Conservation (phyloP, 768 basidiomycete genomes). For the Russula brevipes region DNA sequence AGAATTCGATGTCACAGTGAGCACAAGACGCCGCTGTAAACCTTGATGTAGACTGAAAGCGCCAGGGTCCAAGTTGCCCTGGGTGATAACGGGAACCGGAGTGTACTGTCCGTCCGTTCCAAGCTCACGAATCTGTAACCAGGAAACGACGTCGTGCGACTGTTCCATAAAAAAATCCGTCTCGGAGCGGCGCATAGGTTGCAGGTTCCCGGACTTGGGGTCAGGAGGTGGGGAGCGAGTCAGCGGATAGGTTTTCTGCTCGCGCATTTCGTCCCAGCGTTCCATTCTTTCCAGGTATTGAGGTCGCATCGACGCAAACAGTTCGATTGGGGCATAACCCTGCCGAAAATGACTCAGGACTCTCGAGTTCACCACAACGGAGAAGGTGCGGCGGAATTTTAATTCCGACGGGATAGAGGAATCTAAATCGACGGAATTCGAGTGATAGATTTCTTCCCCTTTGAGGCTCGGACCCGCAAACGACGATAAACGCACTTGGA, state of each 20-base stretch:
- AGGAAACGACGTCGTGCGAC: constrained; percentile 84
- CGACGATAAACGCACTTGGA: constrained; percentile 84
- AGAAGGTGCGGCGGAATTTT: constrained; percentile 78
- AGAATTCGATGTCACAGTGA: constrained; percentile 81
- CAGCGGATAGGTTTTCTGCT: constrained; percentile 50
- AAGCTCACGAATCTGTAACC: constrained; percentile 83
- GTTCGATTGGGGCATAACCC: constrained; percentile 82
- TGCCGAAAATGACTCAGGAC: constrained; percentile 66
- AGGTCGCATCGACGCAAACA: constrained; percentile 78
- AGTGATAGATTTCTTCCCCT: constrained; percentile 80
- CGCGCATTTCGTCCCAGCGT: constrained; percentile 90
- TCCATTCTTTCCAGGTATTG: constrained; percentile 87
- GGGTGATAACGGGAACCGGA: constrained; percentile 77
- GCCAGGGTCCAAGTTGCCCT: constrained; percentile 72
- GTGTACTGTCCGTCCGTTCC: constrained; percentile 77
- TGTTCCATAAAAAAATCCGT: constrained; percentile 86
- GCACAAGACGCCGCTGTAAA: constrained; percentile 73
- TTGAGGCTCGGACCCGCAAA: constrained; percentile 67
- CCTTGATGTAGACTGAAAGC: constrained; percentile 90
- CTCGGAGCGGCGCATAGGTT: constrained; percentile 89
- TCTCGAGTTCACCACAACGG: constrained; percentile 68
- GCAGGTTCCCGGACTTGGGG: constrained; percentile 42
- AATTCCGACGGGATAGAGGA: constrained; percentile 67
- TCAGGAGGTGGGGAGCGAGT: constrained; percentile 26
- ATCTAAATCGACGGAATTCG: constrained; percentile 69